phyloP scores from a whole-genome alignment of 441 rosid genomes.

The Flueggea neowawraea region DNA sequence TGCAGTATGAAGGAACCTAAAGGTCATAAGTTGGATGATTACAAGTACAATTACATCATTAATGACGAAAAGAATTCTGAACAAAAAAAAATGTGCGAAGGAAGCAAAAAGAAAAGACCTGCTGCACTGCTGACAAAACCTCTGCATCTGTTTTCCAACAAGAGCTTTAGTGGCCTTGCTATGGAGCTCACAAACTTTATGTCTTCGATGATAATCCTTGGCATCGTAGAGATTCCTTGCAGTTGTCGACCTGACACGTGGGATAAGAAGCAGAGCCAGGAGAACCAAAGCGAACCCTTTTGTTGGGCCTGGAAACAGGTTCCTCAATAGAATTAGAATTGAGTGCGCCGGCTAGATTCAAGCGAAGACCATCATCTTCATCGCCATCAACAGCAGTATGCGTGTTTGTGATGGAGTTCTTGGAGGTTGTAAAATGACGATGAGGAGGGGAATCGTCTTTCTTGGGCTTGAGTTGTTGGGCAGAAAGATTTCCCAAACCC shows the following conservation, averaged over 20 bases:
- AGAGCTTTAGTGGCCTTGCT: slow-evolving; percentile 79
- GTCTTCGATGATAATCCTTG: slow-evolving; percentile 90
- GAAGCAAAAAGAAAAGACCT: slow-evolving; percentile 33
- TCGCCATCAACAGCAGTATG: too few relatives aligned
- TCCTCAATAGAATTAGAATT: slow-evolving; percentile 10
- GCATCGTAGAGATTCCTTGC: slow-evolving; percentile 76
- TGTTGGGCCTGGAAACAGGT: slow-evolving; percentile 50
- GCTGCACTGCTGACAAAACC: slow-evolving; percentile 99
- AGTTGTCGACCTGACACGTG: slow-evolving; percentile 85
- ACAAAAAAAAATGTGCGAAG: neutral
- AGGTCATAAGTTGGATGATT: too few relatives aligned
- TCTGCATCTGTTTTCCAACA: slow-evolving; percentile 87
- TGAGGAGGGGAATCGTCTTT: neutral
- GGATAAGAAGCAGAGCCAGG: slow-evolving; percentile 43
- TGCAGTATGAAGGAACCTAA: too few relatives aligned
- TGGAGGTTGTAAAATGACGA: neutral
- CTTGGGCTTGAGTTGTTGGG: slow-evolving; percentile 15
- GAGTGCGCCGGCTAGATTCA: too few relatives aligned
- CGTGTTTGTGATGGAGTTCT: too few relatives aligned
- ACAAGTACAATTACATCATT: too few relatives aligned
- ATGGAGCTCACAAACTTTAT: slow-evolving; percentile 84
- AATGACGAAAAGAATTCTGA: neutral
- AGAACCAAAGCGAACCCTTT: slow-evolving; percentile 75
- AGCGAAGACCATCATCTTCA: too few relatives aligned
- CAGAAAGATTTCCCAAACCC: neutral